These are phyloP conservation scores for Globisporangium acanthophoron DNA, from an alignment of 352 stramenopile genomes.

Conservation along the genomic window DNA sequence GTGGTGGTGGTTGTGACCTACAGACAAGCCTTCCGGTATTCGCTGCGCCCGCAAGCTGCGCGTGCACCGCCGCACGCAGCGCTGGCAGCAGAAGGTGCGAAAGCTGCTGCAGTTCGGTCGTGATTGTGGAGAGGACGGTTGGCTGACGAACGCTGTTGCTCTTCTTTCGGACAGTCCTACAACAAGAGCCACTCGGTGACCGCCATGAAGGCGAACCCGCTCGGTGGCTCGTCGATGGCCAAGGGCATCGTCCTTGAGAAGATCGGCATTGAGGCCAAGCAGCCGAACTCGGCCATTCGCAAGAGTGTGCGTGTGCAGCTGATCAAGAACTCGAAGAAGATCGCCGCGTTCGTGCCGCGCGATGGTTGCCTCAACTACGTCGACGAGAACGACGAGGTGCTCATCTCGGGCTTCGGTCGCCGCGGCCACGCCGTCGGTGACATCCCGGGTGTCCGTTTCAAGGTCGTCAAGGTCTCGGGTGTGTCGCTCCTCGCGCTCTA, in stretches of 20 bases:
- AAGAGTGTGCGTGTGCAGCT: constrained; percentile 99
- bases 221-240: constrained; percentile 99
- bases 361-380: constrained; percentile 99
- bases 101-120: too few species aligned
- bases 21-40: constrained; percentile 99
- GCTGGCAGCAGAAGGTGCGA: constrained; percentile 93
- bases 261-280: constrained; percentile 99
- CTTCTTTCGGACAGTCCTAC: constrained; percentile 73
- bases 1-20: neutral
- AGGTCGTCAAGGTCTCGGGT: constrained; percentile 99
- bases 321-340: constrained; percentile 99
- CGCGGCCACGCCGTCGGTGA: constrained; percentile 99
- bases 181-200: constrained; percentile 99
- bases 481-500: constrained; percentile 99
- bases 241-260: constrained; percentile 99
- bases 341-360: constrained; percentile 99
- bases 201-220: constrained; percentile 99
- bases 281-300: constrained; percentile 99
- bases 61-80: constrained; percentile 96
- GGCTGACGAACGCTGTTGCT: neutral
- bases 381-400: constrained; percentile 99
- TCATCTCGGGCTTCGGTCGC: constrained; percentile 99
- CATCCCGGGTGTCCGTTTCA: constrained; percentile 99
- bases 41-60: constrained; percentile 99
- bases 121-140: neutral